Conservation (phyloP, 768 basidiomycete genomes). For the Thelephora aurantiotincta region DNA sequence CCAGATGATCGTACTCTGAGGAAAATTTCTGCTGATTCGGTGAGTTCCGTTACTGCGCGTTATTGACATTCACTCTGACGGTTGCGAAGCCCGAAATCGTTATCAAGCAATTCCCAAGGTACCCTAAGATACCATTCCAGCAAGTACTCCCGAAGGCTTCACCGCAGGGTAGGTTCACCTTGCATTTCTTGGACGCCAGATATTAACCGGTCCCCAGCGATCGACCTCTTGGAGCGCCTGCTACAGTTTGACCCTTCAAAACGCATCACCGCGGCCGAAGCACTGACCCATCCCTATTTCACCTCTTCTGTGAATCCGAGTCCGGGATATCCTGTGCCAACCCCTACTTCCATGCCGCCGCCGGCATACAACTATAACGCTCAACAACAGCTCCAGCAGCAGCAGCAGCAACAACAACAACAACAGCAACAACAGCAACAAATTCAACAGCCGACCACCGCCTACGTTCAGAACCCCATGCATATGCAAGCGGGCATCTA, state of each 20-base stretch:
- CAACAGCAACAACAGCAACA: constrained; percentile 24
- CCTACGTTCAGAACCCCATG: constrained; percentile 11
- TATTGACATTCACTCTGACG: neutral
- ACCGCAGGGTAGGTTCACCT: constrained; percentile 46
- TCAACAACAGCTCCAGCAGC: constrained; percentile 35
- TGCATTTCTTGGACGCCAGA: neutral
- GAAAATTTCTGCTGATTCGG: constrained; percentile 84
- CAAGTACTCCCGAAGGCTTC: constrained; percentile 80
- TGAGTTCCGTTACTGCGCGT: constrained; percentile 23
- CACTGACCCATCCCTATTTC: constrained; percentile 88
- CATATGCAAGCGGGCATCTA: constrained; percentile 1
- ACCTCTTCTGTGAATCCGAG: constrained; percentile 27
- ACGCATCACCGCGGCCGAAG: constrained; percentile 83
- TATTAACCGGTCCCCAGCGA: constrained; percentile 29
- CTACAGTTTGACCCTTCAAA: constrained; percentile 93
- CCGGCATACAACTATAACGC: constrained; percentile 51
- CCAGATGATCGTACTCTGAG: constrained; percentile 79
- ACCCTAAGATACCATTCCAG: constrained; percentile 69
- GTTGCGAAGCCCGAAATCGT: constrained; percentile 32
- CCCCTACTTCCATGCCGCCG: constrained; percentile 49
- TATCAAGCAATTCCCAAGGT: constrained; percentile 75
- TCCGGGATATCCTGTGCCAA: constrained; percentile 22
- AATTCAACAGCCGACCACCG: constrained; percentile 12
- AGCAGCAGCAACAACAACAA: constrained; percentile 26
- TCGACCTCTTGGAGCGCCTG: constrained; percentile 87